A percentile compares a stretch with the other conserved stretches of the same genome.
These are phyloP conservation scores for Dimocarpus longan DNA, from an alignment of 345 rosid genomes.

Conservation along the genomic window DNA sequence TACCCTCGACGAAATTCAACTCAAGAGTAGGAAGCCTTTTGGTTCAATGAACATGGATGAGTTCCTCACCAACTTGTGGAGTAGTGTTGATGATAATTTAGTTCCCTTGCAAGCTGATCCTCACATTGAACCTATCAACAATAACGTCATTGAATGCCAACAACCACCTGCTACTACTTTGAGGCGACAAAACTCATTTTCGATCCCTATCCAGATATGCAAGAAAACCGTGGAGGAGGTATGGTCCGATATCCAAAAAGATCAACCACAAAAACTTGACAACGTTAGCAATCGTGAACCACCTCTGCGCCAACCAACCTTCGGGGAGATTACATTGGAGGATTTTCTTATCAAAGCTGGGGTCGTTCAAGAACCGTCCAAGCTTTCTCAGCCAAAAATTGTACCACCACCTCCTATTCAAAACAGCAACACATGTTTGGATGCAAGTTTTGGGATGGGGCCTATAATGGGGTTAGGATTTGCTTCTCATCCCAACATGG, in stretches of 20 bases:
- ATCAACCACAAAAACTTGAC: slow-evolving; percentile 30
- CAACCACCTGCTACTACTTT: slow-evolving; percentile 21
- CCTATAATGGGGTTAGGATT: slow-evolving; percentile 37
- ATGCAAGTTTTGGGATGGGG: slow-evolving; percentile 38
- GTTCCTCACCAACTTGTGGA: slow-evolving; percentile 77
- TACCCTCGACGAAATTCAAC: slow-evolving; percentile 79
- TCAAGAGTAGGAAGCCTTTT: slow-evolving; percentile 71
- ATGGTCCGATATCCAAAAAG: slow-evolving; percentile 81
- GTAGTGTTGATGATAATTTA: slow-evolving; percentile 48
- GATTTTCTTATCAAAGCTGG: slow-evolving; percentile 88
- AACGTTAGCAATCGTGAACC: slow-evolving; percentile 23
- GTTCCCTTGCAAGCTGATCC: slow-evolving; percentile 20
- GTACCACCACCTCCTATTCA: slow-evolving; percentile 14
- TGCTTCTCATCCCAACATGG: slow-evolving; percentile 20
- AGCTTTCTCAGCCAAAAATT: slow-evolving; percentile 11
- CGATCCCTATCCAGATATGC: slow-evolving; percentile 68
- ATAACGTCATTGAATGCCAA: not conserved
- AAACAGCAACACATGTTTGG: slow-evolving; percentile 27
- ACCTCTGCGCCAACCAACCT: slow-evolving; percentile 57
- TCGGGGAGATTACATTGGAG: slow-evolving; percentile 82
- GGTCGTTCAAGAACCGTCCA: slow-evolving; percentile 59
- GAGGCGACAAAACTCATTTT: slow-evolving; percentile 67
- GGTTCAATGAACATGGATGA: slow-evolving; percentile 98
- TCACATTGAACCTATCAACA: slow-evolving; percentile 11
- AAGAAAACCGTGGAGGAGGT: slow-evolving; percentile 92